These are phyloP conservation scores for Misopates orontium DNA, from an alignment of 257 asterid species.

Conservation along the genomic window DNA sequence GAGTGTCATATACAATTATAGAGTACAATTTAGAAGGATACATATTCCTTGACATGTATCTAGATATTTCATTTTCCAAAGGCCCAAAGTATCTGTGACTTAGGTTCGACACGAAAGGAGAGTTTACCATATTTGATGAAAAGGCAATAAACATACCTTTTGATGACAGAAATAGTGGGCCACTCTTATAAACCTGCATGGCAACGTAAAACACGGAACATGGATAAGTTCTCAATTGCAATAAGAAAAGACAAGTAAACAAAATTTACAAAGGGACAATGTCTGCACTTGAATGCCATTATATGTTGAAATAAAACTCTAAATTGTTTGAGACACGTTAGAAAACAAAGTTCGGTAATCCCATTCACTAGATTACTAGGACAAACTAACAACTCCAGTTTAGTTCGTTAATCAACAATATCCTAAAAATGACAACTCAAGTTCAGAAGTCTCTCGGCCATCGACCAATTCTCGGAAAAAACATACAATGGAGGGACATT, in stretches of 20 bases:
- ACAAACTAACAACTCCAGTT: not conserved
- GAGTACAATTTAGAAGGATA: not conserved
- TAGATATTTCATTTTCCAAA: no score
- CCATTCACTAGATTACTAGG: conserved; percentile 5
- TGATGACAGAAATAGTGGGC: conserved; percentile 90
- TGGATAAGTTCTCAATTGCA: conserved; percentile 18
- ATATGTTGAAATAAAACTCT: not conserved
- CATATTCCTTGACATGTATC: not conserved
- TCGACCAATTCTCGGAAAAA: no score
- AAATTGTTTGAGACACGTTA: not conserved
- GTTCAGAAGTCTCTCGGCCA: conserved; percentile 3
- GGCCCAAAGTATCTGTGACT: no score
- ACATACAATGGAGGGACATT: no score
- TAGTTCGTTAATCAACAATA: not conserved
- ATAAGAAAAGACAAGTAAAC: not conserved
- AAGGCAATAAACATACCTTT: conserved; percentile 64
- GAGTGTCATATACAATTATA: no score
- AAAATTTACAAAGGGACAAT: not conserved
- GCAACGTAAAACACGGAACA: conserved; percentile 20
- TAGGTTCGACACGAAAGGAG: conserved; percentile 2
- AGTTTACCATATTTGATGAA: no score
- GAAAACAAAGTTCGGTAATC: not conserved
- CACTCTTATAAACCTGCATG: conserved; percentile 91
- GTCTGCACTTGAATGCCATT: not conserved
- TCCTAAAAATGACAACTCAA: not conserved